Conservation (phyloP, 2,329 filamentous ascomycete genomes). For the Taxawa tesnikishii region DNA sequence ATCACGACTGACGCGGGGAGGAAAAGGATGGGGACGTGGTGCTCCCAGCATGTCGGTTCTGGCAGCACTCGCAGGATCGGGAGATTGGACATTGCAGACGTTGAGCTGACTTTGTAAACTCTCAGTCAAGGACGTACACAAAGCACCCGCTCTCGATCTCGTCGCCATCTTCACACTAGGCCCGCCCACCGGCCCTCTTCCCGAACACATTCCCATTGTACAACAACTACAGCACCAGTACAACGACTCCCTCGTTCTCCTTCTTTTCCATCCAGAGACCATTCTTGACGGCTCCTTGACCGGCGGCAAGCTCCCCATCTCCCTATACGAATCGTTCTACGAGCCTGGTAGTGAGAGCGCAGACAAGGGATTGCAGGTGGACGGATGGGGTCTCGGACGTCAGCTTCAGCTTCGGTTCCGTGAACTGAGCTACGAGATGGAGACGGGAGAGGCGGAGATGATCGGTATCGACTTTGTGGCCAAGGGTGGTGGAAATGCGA, state of each 20-base stretch:
- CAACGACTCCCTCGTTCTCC: slow-evolving; percentile 77
- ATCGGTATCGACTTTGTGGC: slow-evolving; percentile 93
- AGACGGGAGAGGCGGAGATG: slow-evolving; percentile 95
- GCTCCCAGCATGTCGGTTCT: too few species aligned
- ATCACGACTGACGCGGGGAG: too few species aligned
- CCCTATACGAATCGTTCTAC: slow-evolving; percentile 71
- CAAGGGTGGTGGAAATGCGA: slow-evolving; percentile 69
- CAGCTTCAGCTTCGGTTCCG: slow-evolving; percentile 60
- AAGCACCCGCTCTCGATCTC: slow-evolving; percentile 62
- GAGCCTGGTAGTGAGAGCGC: slow-evolving; percentile 56
- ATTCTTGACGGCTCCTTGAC: slow-evolving; percentile 40
- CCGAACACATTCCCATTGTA: slow-evolving; percentile 60
- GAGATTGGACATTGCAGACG: too few species aligned
- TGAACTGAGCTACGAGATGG: slow-evolving; percentile 74
- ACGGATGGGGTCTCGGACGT: slow-evolving; percentile 39
- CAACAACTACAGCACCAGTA: slow-evolving; percentile 59
- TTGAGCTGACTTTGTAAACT: too few species aligned
- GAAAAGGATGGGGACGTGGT: not conserved
- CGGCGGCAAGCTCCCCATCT: slow-evolving; percentile 74
- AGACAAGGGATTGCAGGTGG: slow-evolving; percentile 58
- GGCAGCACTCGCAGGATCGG: too few species aligned
- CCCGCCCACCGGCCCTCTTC: slow-evolving; percentile 62
- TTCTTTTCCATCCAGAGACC: slow-evolving; percentile 68
- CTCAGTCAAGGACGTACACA: slow-evolving; percentile 78
- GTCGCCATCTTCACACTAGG: slow-evolving; percentile 50